phyloP scores from a whole-genome alignment of 192 early-diverging fungal genomes.

The Podila verticillata region DNA sequence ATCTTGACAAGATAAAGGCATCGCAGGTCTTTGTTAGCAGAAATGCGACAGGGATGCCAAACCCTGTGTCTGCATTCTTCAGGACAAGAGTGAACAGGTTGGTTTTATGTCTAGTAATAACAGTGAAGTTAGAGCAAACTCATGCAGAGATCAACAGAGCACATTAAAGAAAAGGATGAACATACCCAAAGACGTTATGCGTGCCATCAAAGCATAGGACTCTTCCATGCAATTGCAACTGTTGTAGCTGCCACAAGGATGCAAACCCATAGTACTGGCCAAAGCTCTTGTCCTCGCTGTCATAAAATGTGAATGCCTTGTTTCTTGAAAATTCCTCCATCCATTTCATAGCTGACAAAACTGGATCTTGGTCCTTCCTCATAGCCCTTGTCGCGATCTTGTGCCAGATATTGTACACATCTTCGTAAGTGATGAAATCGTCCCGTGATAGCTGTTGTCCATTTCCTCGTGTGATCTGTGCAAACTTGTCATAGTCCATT shows the following conservation, averaged over 20 bases:
- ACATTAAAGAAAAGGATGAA: too few species aligned
- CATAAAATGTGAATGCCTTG: slow-evolving; percentile 8
- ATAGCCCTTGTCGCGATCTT: background rate
- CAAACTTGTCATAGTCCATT: slow-evolving; percentile 17
- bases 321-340: slow-evolving; percentile 8
- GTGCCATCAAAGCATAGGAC: too few species aligned
- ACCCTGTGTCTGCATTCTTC: too few species aligned
- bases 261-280: slow-evolving; percentile 25
- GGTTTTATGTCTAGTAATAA: too few species aligned
- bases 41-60: too few species aligned
- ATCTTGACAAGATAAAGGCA: too few species aligned
- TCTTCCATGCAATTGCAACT: slow-evolving; percentile 7
- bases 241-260: slow-evolving; percentile 14
- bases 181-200: too few species aligned
- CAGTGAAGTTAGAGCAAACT: too few species aligned
- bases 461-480: slow-evolving; percentile 3
- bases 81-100: too few species aligned
- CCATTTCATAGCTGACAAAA: slow-evolving; percentile 13
- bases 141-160: too few species aligned
- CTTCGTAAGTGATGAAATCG: slow-evolving; percentile 30
- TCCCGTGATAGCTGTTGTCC: slow-evolving; percentile 9
- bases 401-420: slow-evolving; percentile 32
- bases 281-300: background rate
- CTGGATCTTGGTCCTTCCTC: slow-evolving; percentile 16
- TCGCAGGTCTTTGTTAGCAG: too few species aligned